A percentile compares a stretch with the other conserved stretches of the same genome.
These are phyloP conservation scores for Albugo laibachii DNA, from an alignment of 352 stramenopile species.

Conservation along the genomic window DNA sequence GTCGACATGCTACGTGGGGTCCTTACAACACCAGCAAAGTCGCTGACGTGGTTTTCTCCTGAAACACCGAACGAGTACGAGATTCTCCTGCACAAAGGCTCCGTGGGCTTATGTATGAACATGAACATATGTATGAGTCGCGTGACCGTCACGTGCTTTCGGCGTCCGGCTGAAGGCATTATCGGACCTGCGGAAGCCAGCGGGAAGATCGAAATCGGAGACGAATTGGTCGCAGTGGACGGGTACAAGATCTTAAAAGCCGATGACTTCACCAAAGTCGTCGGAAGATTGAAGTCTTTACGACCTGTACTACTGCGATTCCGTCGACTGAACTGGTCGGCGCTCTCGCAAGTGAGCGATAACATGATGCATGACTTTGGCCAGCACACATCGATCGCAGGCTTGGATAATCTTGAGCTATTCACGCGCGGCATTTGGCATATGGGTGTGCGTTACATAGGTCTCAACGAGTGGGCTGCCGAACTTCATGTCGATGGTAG, in stretches of 20 bases:
- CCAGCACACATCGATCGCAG: conserved; percentile 30
- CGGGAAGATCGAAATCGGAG: conserved; percentile 49
- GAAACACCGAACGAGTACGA: conserved; percentile 65
- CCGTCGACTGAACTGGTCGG: conserved; percentile 21
- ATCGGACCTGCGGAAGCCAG: conserved; percentile 66
- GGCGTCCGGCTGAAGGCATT: conserved; percentile 40
- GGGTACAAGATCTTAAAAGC: conserved; percentile 49
- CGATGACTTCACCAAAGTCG: conserved; percentile 66
- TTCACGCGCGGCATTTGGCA: conserved; percentile 69
- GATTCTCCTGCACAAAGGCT: conserved; percentile 71
- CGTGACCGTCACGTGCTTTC: conserved; percentile 68
- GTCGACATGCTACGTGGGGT: conserved; percentile 43
- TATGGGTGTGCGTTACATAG: conserved; percentile 63
- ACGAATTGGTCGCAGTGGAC: conserved; percentile 72
- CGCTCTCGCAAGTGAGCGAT: conserved; percentile 7
- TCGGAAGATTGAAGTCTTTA: conserved; percentile 62
- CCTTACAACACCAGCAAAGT: conserved; percentile 11
- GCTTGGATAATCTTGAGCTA: conserved; percentile 51
- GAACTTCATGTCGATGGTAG: conserved; percentile 69
- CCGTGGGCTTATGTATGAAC: conserved; percentile 78
- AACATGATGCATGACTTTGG: conserved; percentile 20
- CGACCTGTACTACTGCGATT: conserved; percentile 66
- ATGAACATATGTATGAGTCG: conserved; percentile 71
- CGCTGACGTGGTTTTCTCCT: conserved; percentile 23
- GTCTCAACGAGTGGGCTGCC: conserved; percentile 50